Base-by-base conservation (phyloP, 805 yeast species). In the Candida ulmi region DNA sequence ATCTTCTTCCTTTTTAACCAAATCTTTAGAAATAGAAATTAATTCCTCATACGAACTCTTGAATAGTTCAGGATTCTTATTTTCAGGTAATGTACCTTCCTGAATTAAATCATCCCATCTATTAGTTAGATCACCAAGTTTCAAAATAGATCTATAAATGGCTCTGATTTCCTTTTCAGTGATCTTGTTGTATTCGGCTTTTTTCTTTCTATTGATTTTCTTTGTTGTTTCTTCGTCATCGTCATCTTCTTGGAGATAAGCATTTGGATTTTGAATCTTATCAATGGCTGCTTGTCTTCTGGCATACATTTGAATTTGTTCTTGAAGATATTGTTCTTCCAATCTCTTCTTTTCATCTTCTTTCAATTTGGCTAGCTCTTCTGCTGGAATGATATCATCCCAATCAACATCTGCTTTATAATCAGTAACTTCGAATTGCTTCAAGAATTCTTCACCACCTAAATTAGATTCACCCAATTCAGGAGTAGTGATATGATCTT, bases 331-430 rank as follows among this genome's bases (percentile, higher is more conserved):
- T 47, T 79, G 83, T 47, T 91, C 97, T 49, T 93, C 97, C 33
- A 81, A 75, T 37, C 84, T 74, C 58, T 80, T 83, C 69, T 83
- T 81, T 58, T 93, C 99, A 40, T 88, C 95, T 47, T 85, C 95
- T 59, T 93, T 93, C 52, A 93, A 71, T 58, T 84, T 87, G 44
- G 79, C 74, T 47, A 95, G 70, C 61, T 93, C 99, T 33, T 86
- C 95, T 48, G 87, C 90, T 0, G 99, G 99, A 54, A 93, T 93
- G 51, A 93, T 93, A 61, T 93, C 99, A 66, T 93, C 98, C 99
- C 99, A 93, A 47, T 88, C 95, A 45, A 91, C 88, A 61, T 91
- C 96, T 1, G 99, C 98, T 66, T 93, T 93, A 62, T 90, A 95
- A 60, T 93, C 99, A 0, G 99, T 93, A 38, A 93, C 99, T 63